Percentiles rank a stretch among this genome's conserved stretches.
Evolutionary conservation across 352 stramenopile genomes (phyloP).

Genomic region (Phytophthora citrophthora): DNA sequence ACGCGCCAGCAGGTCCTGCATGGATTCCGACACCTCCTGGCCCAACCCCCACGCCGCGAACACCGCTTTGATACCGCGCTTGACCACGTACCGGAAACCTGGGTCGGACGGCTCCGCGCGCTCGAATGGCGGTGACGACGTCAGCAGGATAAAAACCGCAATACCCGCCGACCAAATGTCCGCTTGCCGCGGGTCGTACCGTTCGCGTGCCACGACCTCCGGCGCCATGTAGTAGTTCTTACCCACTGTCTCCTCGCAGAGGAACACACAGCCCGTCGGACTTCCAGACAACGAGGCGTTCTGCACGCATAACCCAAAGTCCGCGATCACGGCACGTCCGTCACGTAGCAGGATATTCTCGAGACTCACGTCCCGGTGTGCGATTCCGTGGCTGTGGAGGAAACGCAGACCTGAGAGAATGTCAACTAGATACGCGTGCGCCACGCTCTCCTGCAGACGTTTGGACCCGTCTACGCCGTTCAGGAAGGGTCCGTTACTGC

Average conservation of each 20-base stretch:
- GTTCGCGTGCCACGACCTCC: conserved; percentile 83
- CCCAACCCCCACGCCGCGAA: conserved; percentile 70
- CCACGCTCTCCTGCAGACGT: conserved; percentile 50
- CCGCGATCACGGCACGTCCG: conserved; percentile 62
- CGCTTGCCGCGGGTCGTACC: conserved; percentile 93
- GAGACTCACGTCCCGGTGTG: conserved; percentile 96
- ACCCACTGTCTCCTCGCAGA: conserved; percentile 72
- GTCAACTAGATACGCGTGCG: conserved; percentile 68
- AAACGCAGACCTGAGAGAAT: conserved; percentile 71
- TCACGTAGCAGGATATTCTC: conserved; percentile 95
- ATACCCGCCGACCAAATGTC: conserved; percentile 95
- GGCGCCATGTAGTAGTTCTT: conserved; percentile 98
- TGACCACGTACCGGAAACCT: conserved; percentile 88
- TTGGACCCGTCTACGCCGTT: conserved; percentile 36
- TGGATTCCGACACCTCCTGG: conserved; percentile 47
- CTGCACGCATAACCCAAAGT: conserved; percentile 78
- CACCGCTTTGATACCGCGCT: conserved; percentile 74
- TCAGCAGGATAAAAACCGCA: conserved; percentile 95
- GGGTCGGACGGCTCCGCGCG: conserved; percentile 81
- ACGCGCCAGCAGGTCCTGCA: conserved; percentile 74
- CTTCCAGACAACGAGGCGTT: conserved; percentile 21
- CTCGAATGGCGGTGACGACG: conserved; percentile 93
- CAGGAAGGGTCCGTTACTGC: conserved; percentile 13
- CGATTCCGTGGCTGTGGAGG: conserved; percentile 74
- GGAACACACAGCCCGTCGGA: conserved; percentile 33